Percentiles rank a stretch among this genome's conserved stretches.
phyloP scores from a whole-genome alignment of 2,329 filamentous ascomycete species.

The Phialophora expanda region DNA sequence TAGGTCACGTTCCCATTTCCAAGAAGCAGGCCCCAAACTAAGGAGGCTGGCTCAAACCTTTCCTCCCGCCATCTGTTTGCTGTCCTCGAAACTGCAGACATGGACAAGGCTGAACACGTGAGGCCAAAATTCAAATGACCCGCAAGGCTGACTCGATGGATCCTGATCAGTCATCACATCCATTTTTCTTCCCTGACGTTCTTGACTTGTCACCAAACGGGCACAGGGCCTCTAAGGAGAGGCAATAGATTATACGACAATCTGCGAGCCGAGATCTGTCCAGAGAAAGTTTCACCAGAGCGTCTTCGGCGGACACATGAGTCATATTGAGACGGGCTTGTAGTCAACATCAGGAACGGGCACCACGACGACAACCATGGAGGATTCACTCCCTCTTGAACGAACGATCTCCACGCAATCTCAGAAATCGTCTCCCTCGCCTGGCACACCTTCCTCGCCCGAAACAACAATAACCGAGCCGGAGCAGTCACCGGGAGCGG shows the following conservation, averaged over 20 bases:
- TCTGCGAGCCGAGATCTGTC: not conserved
- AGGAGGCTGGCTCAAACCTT: not conserved
- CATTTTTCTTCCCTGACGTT: not conserved
- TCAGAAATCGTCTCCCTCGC: slow-evolving; percentile 9
- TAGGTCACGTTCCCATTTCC: not conserved
- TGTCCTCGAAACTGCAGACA: not conserved
- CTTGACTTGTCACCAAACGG: not conserved
- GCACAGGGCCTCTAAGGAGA: not conserved
- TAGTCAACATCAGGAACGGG: not conserved
- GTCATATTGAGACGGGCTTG: not conserved
- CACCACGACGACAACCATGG: not conserved
- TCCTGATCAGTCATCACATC: not conserved
- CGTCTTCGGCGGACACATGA: not conserved
- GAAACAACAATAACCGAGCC: slow-evolving; percentile 33
- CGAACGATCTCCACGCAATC: slow-evolving; percentile 1
- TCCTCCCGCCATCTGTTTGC: not conserved
- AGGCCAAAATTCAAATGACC: slow-evolving; percentile 2
- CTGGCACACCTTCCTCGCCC: slow-evolving; percentile 16
- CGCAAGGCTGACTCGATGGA: not conserved
- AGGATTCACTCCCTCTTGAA: not conserved
- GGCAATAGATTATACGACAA: not conserved
- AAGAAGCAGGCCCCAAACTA: no score
- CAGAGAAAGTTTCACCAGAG: not conserved
- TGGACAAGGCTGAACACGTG: slow-evolving; percentile 3
- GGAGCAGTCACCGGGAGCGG: slow-evolving; percentile 28